Evolutionary conservation across 1,284 basidiomycete genomes (phyloP).

Genomic region (Melampsora americana): DNA sequence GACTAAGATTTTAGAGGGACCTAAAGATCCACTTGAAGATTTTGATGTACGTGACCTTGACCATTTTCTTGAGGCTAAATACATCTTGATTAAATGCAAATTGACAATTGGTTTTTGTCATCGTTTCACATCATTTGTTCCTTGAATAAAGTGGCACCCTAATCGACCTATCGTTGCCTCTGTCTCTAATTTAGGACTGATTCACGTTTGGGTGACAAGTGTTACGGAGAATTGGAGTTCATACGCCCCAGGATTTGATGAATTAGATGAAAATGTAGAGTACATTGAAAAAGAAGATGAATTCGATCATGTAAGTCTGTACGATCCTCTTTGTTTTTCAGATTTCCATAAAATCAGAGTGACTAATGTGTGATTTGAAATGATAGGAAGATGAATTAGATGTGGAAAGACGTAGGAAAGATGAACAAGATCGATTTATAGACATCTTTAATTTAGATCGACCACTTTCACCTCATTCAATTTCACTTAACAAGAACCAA

Average conservation of each 20-base stretch:
- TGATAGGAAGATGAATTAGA: conserved; percentile 41
- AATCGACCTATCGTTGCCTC: conserved; percentile 75
- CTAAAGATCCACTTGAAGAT: conserved; percentile 79
- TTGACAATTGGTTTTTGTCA: neutral
- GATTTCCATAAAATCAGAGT: neutral
- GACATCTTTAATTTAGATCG: conserved; percentile 19
- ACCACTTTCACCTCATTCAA: neutral
- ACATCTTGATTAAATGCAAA: neutral
- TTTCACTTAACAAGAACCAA: neutral
- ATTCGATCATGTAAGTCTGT: conserved; percentile 64
- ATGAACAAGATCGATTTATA: conserved; percentile 28
- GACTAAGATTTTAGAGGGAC: conserved; percentile 85
- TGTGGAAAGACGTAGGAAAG: conserved; percentile 30
- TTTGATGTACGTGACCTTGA: conserved; percentile 65
- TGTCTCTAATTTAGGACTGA: conserved; percentile 59
- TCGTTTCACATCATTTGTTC: neutral
- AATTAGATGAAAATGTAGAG: conserved; percentile 94
- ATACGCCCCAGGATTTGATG: conserved; percentile 96
- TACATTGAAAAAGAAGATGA: conserved; percentile 96
- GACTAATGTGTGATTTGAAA: too few relatives aligned
- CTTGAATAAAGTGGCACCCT: conserved; percentile 78
- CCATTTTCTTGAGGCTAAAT: neutral
- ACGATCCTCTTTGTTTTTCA: neutral
- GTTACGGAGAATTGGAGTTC: conserved; percentile 83
- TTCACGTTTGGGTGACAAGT: conserved; percentile 62